Evolutionary conservation across 176 grass and related monocot species (phyloP).

Genomic region (Ensete glaucum): DNA sequence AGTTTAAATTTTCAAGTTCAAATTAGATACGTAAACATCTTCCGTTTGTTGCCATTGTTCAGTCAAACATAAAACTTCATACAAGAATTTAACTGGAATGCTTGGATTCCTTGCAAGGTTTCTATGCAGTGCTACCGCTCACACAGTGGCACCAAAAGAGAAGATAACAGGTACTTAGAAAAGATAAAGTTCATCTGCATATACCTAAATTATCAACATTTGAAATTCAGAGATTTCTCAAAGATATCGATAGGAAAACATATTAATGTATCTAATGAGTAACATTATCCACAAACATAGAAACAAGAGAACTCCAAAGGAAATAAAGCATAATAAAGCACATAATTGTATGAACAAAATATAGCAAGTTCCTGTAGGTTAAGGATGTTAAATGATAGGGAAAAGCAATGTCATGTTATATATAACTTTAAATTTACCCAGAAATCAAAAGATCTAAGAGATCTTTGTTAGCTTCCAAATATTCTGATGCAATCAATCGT

Average conservation of each 20-base stretch:
- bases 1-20: background rate
- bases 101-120: background rate
- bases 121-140: background rate
- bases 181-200: too few species aligned
- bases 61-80: background rate
- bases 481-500: constrained; percentile 44
- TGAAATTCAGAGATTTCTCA: background rate
- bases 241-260: background rate
- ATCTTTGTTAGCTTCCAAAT: constrained; percentile 55
- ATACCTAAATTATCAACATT: background rate
- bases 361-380: background rate
- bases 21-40: background rate
- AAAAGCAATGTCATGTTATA: background rate
- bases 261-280: background rate
- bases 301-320: background rate
- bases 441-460: constrained; percentile 40
- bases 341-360: background rate
- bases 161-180: background rate
- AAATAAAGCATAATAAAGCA: background rate
- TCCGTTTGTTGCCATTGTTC: background rate
- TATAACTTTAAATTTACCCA: constrained; percentile 16
- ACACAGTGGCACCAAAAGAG: background rate
- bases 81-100: background rate
- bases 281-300: background rate
- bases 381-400: background rate